These are phyloP conservation scores for Nothophoma quercina DNA, from an alignment of 2,329 filamentous ascomycete species.

Conservation along the genomic window DNA sequence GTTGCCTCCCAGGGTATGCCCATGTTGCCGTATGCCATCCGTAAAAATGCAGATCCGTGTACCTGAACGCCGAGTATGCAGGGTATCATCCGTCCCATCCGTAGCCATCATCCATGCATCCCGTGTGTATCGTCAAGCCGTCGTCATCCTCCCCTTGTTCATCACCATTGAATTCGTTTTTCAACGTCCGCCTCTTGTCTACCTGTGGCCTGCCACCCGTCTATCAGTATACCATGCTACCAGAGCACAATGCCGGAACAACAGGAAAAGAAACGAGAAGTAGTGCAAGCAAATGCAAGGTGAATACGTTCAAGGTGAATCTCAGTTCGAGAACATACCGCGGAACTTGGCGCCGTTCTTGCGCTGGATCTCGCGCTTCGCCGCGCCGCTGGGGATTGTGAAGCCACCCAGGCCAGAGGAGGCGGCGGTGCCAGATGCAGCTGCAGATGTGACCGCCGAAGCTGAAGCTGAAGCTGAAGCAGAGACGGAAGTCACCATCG, in stretches of 20 bases:
- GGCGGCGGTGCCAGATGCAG: not conserved
- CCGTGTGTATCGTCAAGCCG: not conserved
- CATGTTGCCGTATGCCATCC: not conserved
- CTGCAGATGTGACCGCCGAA: not conserved
- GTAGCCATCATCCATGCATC: slow-evolving; percentile 1
- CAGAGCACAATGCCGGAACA: not conserved
- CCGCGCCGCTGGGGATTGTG: slow-evolving; percentile 2
- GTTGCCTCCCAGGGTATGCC: not conserved
- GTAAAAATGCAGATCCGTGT: not conserved
- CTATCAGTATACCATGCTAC: too few relatives aligned
- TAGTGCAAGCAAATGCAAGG: not conserved
- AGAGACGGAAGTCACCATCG: not conserved
- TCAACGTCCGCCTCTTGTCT: not conserved
- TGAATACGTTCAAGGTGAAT: not conserved
- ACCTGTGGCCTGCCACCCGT: slow-evolving; percentile 11
- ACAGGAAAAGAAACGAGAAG: not conserved
- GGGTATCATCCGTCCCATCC: slow-evolving; percentile 11
- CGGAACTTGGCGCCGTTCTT: slow-evolving; percentile 38
- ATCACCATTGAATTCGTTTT: too few relatives aligned
- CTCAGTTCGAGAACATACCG: slow-evolving; percentile 16
- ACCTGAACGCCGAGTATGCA: slow-evolving; percentile 10
- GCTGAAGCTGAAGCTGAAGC: not conserved
- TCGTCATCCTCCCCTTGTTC: not conserved
- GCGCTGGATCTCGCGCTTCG: slow-evolving; percentile 13
- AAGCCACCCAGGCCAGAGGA: slow-evolving; percentile 9